phyloP scores from a whole-genome alignment of 1,139 yeast genomes.

The Keqinozyma sinolaborantium region DNA sequence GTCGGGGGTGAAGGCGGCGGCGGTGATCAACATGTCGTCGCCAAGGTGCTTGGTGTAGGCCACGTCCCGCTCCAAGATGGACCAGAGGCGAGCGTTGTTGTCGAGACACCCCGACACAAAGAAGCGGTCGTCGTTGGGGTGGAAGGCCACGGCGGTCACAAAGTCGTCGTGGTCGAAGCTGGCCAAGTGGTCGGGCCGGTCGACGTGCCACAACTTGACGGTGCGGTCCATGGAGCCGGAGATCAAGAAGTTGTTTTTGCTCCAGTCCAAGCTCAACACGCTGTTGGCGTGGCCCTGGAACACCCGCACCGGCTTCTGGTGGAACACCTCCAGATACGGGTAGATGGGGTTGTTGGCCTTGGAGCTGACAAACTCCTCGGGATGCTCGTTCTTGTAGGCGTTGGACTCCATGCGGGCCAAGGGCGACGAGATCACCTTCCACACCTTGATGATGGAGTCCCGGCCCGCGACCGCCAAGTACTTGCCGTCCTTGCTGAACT shows the following conservation, averaged over 20 bases:
- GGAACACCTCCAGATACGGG: slow-evolving; percentile 75
- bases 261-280: slow-evolving; percentile 79
- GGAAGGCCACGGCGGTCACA: slow-evolving; percentile 80
- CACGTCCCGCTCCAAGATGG: slow-evolving; percentile 58
- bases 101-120: slow-evolving; percentile 83
- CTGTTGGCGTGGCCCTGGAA: slow-evolving; percentile 70
- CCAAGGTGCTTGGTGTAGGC: slow-evolving; percentile 35
- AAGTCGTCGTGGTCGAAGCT: slow-evolving; percentile 74
- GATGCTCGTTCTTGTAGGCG: slow-evolving; percentile 12
- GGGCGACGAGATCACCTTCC: slow-evolving; percentile 78
- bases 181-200: slow-evolving; percentile 56
- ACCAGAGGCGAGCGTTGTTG: slow-evolving; percentile 77
- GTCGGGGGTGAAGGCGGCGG: slow-evolving; percentile 66
- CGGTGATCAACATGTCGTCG: slow-evolving; percentile 65
- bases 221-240: slow-evolving; percentile 87
- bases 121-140: slow-evolving; percentile 84
- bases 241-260: slow-evolving; percentile 75
- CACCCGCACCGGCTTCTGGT: slow-evolving; percentile 58
- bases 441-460: slow-evolving; percentile 62
- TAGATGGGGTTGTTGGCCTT: slow-evolving; percentile 15
- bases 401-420: slow-evolving; percentile 51
- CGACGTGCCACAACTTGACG: slow-evolving; percentile 82
- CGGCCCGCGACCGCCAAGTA: slow-evolving; percentile 83
- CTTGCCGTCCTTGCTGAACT: slow-evolving; percentile 76
- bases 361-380: slow-evolving; percentile 8